Conservation (phyloP, 352 stramenopile species). For the Pythium utonaiense region DNA sequence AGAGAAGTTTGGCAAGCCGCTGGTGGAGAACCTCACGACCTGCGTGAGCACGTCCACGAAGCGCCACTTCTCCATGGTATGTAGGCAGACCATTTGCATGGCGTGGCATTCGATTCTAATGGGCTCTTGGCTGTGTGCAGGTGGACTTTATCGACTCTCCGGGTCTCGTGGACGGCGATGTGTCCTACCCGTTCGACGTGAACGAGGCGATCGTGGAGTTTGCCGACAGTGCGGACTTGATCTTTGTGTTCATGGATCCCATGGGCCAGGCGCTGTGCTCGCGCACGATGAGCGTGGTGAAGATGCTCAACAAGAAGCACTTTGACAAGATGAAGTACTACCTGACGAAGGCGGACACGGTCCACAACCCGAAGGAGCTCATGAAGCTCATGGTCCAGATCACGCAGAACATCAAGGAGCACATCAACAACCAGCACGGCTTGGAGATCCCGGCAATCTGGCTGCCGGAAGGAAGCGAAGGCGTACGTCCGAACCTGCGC, state of each 20-base stretch:
- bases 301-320: slow-evolving; percentile 44
- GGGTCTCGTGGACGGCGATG: slow-evolving; percentile 61
- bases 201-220: slow-evolving; percentile 57
- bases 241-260: slow-evolving; percentile 69
- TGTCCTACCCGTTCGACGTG: slow-evolving; percentile 68
- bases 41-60: slow-evolving; percentile 54
- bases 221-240: slow-evolving; percentile 48
- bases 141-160: slow-evolving; percentile 77
- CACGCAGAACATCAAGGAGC: slow-evolving; percentile 60
- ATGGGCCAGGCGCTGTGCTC: slow-evolving; percentile 62
- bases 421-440: slow-evolving; percentile 66
- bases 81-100: too few relatives aligned
- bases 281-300: slow-evolving; percentile 71
- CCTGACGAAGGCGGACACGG: slow-evolving; percentile 61
- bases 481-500: not conserved
- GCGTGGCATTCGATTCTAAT: too few relatives aligned
- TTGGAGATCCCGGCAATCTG: slow-evolving; percentile 63
- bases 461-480: slow-evolving; percentile 26
- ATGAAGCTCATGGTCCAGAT: slow-evolving; percentile 72
- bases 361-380: slow-evolving; percentile 54
- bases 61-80: slow-evolving; percentile 42
- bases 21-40: slow-evolving; percentile 59
- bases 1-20: slow-evolving; percentile 49
- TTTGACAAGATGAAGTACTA: slow-evolving; percentile 66
- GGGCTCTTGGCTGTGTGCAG: not conserved